Conservation (phyloP, 495 filamentous ascomycete genomes). For the Penicillium canariense region DNA sequence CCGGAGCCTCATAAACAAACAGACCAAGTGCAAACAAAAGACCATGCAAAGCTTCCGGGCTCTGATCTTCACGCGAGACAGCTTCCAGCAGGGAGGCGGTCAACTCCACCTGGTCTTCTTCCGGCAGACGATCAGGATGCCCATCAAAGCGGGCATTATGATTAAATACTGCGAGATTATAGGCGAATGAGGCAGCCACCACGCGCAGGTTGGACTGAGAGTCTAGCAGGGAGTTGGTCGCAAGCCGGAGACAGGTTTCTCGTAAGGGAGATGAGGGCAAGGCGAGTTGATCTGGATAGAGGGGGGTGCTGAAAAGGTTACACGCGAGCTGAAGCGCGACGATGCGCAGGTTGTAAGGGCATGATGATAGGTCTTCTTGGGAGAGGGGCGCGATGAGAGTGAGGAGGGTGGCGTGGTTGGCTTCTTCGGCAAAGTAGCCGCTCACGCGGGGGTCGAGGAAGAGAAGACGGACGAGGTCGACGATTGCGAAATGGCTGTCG, state of each 20-base stretch:
- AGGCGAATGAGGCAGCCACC: conserved; percentile 76
- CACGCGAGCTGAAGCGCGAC: conserved; percentile 67
- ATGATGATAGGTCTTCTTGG: conserved; percentile 47
- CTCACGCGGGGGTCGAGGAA: conserved; percentile 82
- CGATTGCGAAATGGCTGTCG: conserved; percentile 66
- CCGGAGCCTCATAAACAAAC: conserved; percentile 65
- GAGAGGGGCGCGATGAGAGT: conserved; percentile 56
- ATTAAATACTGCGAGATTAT: conserved; percentile 74
- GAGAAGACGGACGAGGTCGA: conserved; percentile 77
- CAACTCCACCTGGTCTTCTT: conserved; percentile 73
- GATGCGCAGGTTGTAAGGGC: conserved; percentile 79
- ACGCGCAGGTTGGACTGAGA: conserved; percentile 58
- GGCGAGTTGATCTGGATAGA: conserved; percentile 47
- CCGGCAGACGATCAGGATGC: conserved; percentile 57
- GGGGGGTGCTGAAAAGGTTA: conserved; percentile 58
- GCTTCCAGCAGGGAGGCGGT: conserved; percentile 75
- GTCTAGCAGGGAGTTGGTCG: conserved; percentile 56
- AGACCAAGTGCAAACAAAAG: conserved; percentile 70
- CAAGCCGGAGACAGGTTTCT: conserved; percentile 39
- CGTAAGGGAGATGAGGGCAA: conserved; percentile 32
- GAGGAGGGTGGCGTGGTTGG: conserved; percentile 58
- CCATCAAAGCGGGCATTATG: conserved; percentile 59
- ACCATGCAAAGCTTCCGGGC: conserved; percentile 67
- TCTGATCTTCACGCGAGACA: conserved; percentile 62
- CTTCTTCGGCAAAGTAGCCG: conserved; percentile 79